Evolutionary conservation across 2,329 filamentous ascomycete genomes (phyloP).

Genomic region (Endoconidiophora polonica): DNA sequence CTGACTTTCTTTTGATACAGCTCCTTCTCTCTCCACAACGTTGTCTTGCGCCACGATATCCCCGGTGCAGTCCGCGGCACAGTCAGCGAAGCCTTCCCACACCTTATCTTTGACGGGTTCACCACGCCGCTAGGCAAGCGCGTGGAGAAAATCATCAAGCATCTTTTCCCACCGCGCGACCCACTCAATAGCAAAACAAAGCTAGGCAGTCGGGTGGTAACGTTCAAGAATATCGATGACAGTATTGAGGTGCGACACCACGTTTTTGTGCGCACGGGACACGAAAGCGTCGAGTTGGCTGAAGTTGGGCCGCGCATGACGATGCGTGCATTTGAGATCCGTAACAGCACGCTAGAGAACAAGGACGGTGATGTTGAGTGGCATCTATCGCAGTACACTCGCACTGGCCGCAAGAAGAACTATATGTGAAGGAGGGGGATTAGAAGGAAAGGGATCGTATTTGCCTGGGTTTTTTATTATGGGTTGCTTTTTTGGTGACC

Average conservation of each 20-base stretch:
- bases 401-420: constrained; percentile 88
- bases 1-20: constrained; percentile 26
- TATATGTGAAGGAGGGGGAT: constrained; percentile 46
- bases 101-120: constrained; percentile 92
- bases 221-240: constrained; percentile 87
- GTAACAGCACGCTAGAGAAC: constrained; percentile 78
- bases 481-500: background rate
- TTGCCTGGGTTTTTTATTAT: background rate
- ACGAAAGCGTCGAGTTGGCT: constrained; percentile 72
- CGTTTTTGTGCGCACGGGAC: constrained; percentile 86
- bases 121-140: constrained; percentile 62
- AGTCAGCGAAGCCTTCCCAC: constrained; percentile 81
- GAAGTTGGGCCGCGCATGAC: constrained; percentile 92
- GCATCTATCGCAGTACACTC: constrained; percentile 88
- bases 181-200: constrained; percentile 53
- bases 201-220: constrained; percentile 75
- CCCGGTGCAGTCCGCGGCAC: constrained; percentile 75
- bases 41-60: constrained; percentile 82
- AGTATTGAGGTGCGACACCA: constrained; percentile 69
- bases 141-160: constrained; percentile 80
- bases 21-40: constrained; percentile 81
- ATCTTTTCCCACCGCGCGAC: constrained; percentile 83
- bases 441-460: background rate
- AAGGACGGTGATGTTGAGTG: constrained; percentile 94
- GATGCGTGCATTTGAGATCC: constrained; percentile 90